phyloP scores from a whole-genome alignment of 106 monocot species.

The Alisma plantagoaquatica region DNA sequence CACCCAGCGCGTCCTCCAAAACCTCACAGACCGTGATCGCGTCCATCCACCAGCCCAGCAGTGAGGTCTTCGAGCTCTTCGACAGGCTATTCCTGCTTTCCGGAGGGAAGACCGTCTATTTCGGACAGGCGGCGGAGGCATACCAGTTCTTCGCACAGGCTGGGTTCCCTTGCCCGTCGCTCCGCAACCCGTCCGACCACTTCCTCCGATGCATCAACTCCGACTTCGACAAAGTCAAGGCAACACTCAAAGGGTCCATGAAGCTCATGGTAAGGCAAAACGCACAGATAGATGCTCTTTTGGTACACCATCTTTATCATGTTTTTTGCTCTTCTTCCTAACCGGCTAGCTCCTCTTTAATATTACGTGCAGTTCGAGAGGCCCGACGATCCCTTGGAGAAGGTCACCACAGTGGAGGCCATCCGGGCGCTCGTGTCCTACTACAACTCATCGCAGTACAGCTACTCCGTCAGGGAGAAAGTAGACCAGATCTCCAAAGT shows the following conservation, averaged over 20 bases:
- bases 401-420: constrained; percentile 66
- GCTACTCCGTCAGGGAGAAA: constrained; percentile 32
- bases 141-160: constrained; percentile 80
- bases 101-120: constrained; percentile 87
- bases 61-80: constrained; percentile 89
- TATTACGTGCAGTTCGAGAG: constrained; percentile 64
- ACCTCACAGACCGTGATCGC: constrained; percentile 65
- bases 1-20: constrained; percentile 9
- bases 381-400: constrained; percentile 75
- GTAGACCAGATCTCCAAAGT: constrained; percentile 70
- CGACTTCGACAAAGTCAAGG: constrained; percentile 24
- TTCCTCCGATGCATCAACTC: constrained; percentile 22
- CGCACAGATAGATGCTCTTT: too few species aligned
- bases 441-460: constrained; percentile 46
- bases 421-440: constrained; percentile 39
- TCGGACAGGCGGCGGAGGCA: constrained; percentile 65
- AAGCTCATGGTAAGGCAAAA: constrained; percentile 16
- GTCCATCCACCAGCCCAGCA: constrained; percentile 94
- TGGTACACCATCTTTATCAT: too few species aligned
- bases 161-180: constrained; percentile 76
- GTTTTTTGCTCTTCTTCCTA: too few species aligned
- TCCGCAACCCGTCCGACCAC: constrained; percentile 43
- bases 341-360: too few species aligned
- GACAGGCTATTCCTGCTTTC: constrained; percentile 75
- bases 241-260: constrained; percentile 17